phyloP scores from a whole-genome alignment of 1,284 basidiomycete species.

The Bjerkandera adusta region DNA sequence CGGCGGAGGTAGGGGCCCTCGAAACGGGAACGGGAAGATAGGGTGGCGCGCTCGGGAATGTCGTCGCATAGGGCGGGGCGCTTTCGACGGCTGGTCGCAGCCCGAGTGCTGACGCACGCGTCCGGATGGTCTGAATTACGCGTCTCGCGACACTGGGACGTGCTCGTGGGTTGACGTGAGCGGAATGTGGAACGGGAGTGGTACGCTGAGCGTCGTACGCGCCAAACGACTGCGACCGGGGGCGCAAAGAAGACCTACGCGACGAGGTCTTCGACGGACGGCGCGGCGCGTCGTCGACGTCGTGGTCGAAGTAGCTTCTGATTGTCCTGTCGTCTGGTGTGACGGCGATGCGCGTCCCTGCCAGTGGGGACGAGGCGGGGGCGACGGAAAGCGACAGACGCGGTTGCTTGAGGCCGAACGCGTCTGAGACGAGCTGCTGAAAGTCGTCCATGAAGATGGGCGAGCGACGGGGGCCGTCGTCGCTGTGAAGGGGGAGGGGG shows the following conservation, averaged over 20 bases:
- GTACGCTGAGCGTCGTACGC: conserved; percentile 1
- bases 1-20: neutral
- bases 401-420: conserved; percentile 6
- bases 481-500: neutral
- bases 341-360: neutral
- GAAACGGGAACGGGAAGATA: neutral
- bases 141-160: conserved; percentile 6
- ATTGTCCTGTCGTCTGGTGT: conserved; percentile 1
- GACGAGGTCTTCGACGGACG: neutral
- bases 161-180: neutral
- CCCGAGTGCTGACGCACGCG: conserved; percentile 28
- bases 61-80: too few relatives aligned
- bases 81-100: conserved; percentile 16
- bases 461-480: neutral
- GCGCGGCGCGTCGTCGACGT: neutral
- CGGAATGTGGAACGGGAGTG: neutral
- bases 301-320: conserved; percentile 8
- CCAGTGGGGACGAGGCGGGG: conserved; percentile 4
- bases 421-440: conserved; percentile 14
- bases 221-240: conserved; percentile 9
- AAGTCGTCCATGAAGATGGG: conserved; percentile 14
- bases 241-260: neutral
- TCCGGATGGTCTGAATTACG: conserved; percentile 25
- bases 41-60: too few relatives aligned
- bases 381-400: conserved; percentile 2